Conservation (phyloP, 2,329 filamentous ascomycete species). For the Neofusicoccum kwambonambiense region DNA sequence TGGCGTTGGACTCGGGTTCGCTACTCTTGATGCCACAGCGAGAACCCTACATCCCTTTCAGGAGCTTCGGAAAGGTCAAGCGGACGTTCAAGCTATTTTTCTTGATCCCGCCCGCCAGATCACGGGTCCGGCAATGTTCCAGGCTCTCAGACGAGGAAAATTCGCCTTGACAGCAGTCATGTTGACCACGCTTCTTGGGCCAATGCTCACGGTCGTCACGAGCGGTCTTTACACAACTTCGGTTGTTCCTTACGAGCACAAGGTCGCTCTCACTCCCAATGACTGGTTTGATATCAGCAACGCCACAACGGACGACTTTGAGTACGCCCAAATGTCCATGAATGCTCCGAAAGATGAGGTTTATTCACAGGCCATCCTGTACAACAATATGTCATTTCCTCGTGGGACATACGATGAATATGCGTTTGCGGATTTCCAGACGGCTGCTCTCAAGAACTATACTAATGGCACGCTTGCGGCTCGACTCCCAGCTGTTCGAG, state of each 20-base stretch:
- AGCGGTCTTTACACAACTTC: background rate
- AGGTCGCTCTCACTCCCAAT: background rate
- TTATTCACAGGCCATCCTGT: background rate
- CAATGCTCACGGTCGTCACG: background rate
- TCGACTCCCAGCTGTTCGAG: no score
- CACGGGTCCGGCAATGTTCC: background rate
- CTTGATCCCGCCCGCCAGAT: background rate
- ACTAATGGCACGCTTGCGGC: no score
- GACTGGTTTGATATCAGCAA: background rate
- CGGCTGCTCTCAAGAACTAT: no score
- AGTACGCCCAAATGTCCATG: background rate
- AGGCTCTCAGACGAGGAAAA: background rate
- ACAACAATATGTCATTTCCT: background rate
- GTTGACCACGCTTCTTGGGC: background rate
- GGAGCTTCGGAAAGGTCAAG: background rate
- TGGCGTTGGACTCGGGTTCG: background rate
- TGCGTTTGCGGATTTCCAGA: background rate
- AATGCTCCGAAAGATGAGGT: no score
- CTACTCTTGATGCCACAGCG: background rate
- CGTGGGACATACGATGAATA: background rate
- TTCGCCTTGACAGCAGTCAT: background rate
- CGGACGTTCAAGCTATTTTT: background rate
- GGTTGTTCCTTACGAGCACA: background rate
- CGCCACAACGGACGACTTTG: background rate
- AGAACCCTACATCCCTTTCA: background rate